Evolutionary conservation across 2,329 filamentous ascomycete genomes (phyloP).

Genomic region (Fusarium bactridioides): DNA sequence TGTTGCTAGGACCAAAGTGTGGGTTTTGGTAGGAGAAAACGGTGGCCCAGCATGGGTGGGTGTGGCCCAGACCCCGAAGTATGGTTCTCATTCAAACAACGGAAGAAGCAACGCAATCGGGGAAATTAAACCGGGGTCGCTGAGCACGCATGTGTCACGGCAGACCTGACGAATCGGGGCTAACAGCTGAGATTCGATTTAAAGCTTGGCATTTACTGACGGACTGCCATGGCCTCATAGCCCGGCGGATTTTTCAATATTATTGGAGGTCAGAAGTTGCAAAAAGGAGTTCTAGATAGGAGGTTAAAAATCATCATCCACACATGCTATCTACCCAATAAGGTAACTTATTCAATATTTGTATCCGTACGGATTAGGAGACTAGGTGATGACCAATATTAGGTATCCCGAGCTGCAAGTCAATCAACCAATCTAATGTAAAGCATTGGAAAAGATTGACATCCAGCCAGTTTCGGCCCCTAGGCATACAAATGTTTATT

Average conservation of each 20-base stretch:
- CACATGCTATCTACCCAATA: background rate
- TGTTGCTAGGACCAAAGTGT: slow-evolving; percentile 9
- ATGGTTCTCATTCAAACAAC: slow-evolving; percentile 9
- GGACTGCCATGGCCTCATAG: background rate
- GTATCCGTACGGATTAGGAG: too few species aligned
- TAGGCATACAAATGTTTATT: slow-evolving; percentile 1
- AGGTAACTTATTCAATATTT: background rate
- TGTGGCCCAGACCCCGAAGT: slow-evolving; percentile 1
- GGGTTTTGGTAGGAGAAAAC: slow-evolving; percentile 20
- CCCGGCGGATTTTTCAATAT: too few species aligned
- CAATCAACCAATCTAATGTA: background rate
- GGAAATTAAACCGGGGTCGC: slow-evolving; percentile 28
- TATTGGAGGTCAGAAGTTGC: background rate
- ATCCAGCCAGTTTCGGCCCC: background rate
- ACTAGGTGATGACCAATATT: background rate
- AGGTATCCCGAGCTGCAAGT: background rate
- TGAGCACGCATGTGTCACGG: slow-evolving; percentile 11
- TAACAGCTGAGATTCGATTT: slow-evolving; percentile 24
- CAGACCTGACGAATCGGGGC: slow-evolving; percentile 23
- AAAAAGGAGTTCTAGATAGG: background rate
- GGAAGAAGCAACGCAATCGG: slow-evolving; percentile 30
- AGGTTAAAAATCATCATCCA: background rate
- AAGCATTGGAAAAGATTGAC: slow-evolving; percentile 8
- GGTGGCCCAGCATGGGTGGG: slow-evolving; percentile 10
- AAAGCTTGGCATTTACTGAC: slow-evolving; percentile 18